Base-by-base conservation (phyloP, 805 yeast species). In the Candida parachauliodes region DNA sequence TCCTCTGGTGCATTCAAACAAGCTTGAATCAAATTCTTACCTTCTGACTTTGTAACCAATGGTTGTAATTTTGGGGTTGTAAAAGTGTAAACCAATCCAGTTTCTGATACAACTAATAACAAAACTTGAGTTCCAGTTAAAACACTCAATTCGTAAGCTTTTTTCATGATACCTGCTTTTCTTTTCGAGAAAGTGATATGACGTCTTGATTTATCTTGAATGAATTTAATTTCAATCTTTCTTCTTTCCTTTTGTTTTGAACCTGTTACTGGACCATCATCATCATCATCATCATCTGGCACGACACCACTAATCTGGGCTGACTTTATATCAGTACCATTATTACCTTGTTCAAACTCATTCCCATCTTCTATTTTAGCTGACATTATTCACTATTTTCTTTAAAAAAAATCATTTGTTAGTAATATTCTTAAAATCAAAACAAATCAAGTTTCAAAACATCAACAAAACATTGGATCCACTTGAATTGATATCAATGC, bases 21-120 rank as follows among this genome's bases (percentile, higher is more conserved):
- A 10, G 96, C 95, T 69, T 93, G 97, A 55, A 91, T 91, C 54
- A 91, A 76, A 63, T 89, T 89, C 63, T 93, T 89, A 50, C 98
- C 98, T 68, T 93, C 98, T 36, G 94, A 83, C 65, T 91, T 89
- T 28, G 98, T 93, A 37, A 93, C 98, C 51, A 93, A 76, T 7
- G 98, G 98, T 67, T 93, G 98, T 57, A 93, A 79, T 65, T 93
- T 93, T 42, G 98, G 98, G n/a, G 98, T 93, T 40, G 98, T 91
- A 62, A 93, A 93, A 15, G 98, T 93, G 65, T 93, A 93, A 39
- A 93, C 98, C 45, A 93, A 79, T 11, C 98, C 98, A n/a, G 98
- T 93, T 63, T 93, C 98, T 37, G 95, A 83, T 21, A 93, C 98
- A 40, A 93, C 98, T 51, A 93, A 77, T 43, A 93, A 71, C 47